These are phyloP conservation scores for Penicillium lividum DNA, from an alignment of 495 filamentous ascomycete genomes.

Conservation along the genomic window DNA sequence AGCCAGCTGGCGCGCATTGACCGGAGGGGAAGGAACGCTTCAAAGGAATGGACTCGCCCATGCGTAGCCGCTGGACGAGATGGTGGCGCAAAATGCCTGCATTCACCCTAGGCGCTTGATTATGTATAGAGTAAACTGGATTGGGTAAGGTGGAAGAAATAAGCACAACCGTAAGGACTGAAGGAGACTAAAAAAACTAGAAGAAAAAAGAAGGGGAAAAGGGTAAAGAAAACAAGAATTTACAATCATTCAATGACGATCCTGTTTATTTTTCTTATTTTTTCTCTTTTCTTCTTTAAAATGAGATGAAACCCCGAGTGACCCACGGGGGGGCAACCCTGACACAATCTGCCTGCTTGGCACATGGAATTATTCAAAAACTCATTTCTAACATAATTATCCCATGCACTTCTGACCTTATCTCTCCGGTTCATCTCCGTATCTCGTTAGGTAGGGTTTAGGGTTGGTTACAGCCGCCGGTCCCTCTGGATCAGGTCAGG, in stretches of 20 bases:
- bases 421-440: background rate
- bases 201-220: constrained; percentile 2
- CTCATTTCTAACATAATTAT: background rate
- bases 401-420: no score
- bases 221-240: background rate
- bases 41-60: constrained; percentile 38
- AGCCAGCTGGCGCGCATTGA: constrained; percentile 31
- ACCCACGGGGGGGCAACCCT: constrained; percentile 27
- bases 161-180: constrained; percentile 14
- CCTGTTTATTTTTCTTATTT: background rate
- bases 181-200: constrained; percentile 4
- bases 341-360: constrained; percentile 18
- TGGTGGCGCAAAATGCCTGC: constrained; percentile 32
- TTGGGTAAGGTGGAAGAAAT: constrained; percentile 13
- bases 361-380: background rate
- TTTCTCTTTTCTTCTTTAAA: constrained; percentile 4
- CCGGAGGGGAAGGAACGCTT: constrained; percentile 10
- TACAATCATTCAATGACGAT: background rate
- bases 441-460: constrained; percentile 25
- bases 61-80: constrained; percentile 42
- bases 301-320: constrained; percentile 15
- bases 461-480: constrained; percentile 19
- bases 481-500: constrained; percentile 20
- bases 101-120: constrained; percentile 28
- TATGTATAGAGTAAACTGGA: constrained; percentile 4